These are phyloP conservation scores for Suillus sp. DNA, from an alignment of 768 basidiomycete species.

Conservation along the genomic window DNA sequence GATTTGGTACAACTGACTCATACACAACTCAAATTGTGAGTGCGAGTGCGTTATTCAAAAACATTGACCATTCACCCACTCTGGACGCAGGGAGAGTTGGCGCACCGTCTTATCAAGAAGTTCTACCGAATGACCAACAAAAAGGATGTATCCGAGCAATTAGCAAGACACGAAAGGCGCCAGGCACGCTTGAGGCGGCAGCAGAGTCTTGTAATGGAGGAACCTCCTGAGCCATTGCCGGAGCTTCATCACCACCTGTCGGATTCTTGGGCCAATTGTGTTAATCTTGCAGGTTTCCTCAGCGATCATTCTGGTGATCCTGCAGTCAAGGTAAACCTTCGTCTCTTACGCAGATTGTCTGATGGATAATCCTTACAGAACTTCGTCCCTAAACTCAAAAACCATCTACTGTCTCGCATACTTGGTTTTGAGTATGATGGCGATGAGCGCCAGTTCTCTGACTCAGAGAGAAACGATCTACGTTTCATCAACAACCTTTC, in stretches of 20 bases:
- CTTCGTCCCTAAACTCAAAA: no score
- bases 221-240: neutral
- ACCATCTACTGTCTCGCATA: no score
- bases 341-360: no score
- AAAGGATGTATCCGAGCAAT: neutral
- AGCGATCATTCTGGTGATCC: neutral
- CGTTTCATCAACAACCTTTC: no score
- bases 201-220: neutral
- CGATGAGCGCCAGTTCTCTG: no score
- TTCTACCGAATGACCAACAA: neutral
- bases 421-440: no score
- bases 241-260: conserved; percentile 13
- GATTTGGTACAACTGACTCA: no score
- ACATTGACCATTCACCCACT: neutral
- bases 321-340: conserved; percentile 7
- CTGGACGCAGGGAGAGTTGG: neutral
- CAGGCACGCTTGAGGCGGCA: conserved; percentile 12
- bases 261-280: neutral
- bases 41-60: no score
- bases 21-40: no score
- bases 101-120: neutral
- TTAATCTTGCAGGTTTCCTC: conserved; percentile 11
- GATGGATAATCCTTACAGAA: no score
- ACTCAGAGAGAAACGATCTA: no score
- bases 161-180: conserved; percentile 15